Conservation (phyloP, 768 basidiomycete genomes). For the Lactarius hatsudake region DNA sequence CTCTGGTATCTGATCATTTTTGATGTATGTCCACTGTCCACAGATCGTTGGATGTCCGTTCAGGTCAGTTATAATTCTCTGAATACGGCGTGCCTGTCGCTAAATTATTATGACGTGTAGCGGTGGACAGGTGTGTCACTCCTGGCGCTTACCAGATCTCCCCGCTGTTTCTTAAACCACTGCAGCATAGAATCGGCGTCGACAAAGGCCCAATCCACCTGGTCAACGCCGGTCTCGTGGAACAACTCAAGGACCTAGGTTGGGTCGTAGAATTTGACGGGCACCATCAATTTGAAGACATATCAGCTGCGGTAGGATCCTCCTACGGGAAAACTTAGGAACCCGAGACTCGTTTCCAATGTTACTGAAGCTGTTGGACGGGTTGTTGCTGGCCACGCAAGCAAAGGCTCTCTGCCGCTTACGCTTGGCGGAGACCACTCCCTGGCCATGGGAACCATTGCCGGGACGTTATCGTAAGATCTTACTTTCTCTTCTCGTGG, state of each 20-base stretch:
- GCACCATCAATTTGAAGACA: conserved; percentile 83
- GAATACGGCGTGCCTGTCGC: neutral
- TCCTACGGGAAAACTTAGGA: conserved; percentile 86
- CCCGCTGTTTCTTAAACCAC: conserved; percentile 20
- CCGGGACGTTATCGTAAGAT: conserved; percentile 74
- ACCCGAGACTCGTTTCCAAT: conserved; percentile 80
- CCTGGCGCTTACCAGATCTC: conserved; percentile 23
- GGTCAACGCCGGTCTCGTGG: conserved; percentile 79
- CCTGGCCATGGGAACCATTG: conserved; percentile 92
- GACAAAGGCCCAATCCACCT: conserved; percentile 88
- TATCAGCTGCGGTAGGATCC: conserved; percentile 62
- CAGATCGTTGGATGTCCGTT: conserved; percentile 96
- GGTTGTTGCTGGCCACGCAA: conserved; percentile 70
- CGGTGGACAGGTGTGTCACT: conserved; percentile 56
- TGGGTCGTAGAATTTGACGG: conserved; percentile 92
- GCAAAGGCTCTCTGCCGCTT: conserved; percentile 78
- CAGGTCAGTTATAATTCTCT: conserved; percentile 54
- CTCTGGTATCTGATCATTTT: conserved; percentile 5
- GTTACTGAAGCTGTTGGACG: conserved; percentile 79
- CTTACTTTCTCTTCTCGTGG: conserved; percentile 12
- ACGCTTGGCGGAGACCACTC: conserved; percentile 98
- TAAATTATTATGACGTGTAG: conserved; percentile 35
- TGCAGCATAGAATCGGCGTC: conserved; percentile 72
- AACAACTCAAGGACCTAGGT: conserved; percentile 73
- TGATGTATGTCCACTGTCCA: conserved; percentile 24